Conservation (phyloP, 768 basidiomycete species). For the Trametes villosa region DNA sequence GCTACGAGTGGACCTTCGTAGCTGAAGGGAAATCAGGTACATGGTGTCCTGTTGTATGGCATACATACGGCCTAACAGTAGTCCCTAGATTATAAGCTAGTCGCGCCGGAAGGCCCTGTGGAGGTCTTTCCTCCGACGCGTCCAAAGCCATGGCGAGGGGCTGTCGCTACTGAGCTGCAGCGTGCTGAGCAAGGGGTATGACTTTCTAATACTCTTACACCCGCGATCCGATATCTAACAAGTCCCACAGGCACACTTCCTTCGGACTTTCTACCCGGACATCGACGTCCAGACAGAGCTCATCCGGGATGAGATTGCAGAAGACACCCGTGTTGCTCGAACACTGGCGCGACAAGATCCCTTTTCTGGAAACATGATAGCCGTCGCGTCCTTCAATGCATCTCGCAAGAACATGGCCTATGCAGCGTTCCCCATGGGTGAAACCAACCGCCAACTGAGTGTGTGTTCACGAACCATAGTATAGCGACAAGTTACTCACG, state of each 20-base stretch:
- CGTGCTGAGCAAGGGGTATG: conserved; percentile 71
- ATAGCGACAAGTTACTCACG: background rate
- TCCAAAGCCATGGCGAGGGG: conserved; percentile 35
- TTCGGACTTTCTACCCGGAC: conserved; percentile 73
- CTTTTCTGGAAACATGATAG: conserved; percentile 57
- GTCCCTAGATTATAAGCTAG: conserved; percentile 37
- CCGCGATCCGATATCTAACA: background rate
- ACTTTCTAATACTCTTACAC: background rate
- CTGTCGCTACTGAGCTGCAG: conserved; percentile 38
- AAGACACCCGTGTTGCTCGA: conserved; percentile 44
- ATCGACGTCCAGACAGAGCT: conserved; percentile 74
- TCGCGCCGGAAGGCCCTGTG: conserved; percentile 37
- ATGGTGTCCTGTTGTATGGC: background rate
- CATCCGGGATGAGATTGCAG: conserved; percentile 56
- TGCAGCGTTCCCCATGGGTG: conserved; percentile 68
- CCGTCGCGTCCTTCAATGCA: conserved; percentile 40
- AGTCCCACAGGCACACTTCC: conserved; percentile 61
- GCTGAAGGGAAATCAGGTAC: conserved; percentile 37
- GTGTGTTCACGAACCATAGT: conserved; percentile 29
- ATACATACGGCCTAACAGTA: background rate
- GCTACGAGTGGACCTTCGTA: conserved; percentile 57
- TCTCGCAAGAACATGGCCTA: conserved; percentile 35
- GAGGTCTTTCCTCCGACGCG: conserved; percentile 61
- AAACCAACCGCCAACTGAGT: conserved; percentile 65
- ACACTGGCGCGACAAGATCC: conserved; percentile 58